Evolutionary conservation across 257 asterid species (phyloP), one percentile per base, ranked within the genome.

Genomic region (Solanum etuberosum): DNA sequence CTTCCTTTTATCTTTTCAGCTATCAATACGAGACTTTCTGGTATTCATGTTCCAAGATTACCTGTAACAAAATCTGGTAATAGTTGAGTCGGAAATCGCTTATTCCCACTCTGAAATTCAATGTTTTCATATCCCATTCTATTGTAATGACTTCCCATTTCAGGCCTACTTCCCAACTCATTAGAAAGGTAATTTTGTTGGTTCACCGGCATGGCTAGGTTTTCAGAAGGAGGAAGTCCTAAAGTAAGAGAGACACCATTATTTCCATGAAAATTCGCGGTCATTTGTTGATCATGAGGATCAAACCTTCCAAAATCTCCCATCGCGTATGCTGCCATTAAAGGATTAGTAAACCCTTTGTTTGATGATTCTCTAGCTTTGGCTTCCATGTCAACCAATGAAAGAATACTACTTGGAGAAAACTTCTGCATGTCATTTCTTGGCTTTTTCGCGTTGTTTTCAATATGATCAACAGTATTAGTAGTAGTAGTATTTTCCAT

Each of bases 1-100:
- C 43, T 71, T 71, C 74, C 74, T 29, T 29, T 68, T 54, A 54
- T 68, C 21, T 29, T 68, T 68, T 29, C n/a, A 29, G 0, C 76
- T 68, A 27, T 67, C 73, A 27, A 67, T 68, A 29, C 18, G 74
- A 68, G 74, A 68, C 74, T 70, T 70, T 7, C 5, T 70, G 42
- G 9, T 10, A 73, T 73, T 81, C 27, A 46, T 65, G 34, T 38
- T 57, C 31, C 70, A 57, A 73, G 25, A 32, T 86, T n/a, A 91
- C 94, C 93, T 46, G 95, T 80, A 87, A 94, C 94, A 42, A 93
- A 93, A 72, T 94, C 96, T 7, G 93, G 93, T 46, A 94, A 90
- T 46, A 93, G 74, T 88, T 90, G 96, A 23, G 94, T 89, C 5
- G 94, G 91, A 46, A 89, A 92, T 18, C 92, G 84, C 88, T 93